Evolutionary conservation across 768 basidiomycete species (phyloP).

Genomic region (Mycena vulgaris): DNA sequence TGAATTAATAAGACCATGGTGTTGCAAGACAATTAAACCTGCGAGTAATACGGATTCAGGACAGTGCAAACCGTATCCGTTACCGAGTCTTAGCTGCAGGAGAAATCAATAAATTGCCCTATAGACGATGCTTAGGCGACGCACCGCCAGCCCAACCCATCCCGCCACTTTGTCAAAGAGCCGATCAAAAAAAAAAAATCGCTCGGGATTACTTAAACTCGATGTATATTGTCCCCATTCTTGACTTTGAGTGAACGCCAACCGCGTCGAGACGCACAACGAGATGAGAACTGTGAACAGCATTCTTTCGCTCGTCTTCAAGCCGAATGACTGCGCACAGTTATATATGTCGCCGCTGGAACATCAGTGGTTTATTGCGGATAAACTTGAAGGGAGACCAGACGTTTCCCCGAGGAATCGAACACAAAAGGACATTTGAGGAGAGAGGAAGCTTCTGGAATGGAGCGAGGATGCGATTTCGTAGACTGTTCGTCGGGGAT

Average conservation of each 20-base stretch:
- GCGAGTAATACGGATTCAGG: not conserved
- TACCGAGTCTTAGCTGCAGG: constrained; percentile 1
- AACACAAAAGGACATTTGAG: too few relatives aligned
- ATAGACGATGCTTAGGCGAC: not conserved
- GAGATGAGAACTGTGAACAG: not conserved
- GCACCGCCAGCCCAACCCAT: constrained; percentile 6
- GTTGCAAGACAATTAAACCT: not conserved
- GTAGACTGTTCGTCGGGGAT: too few relatives aligned
- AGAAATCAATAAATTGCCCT: not conserved
- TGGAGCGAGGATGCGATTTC: too few relatives aligned
- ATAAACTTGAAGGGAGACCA: too few relatives aligned
- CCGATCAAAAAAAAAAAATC: too few relatives aligned
- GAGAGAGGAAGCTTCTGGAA: too few relatives aligned
- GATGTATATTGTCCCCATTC: not conserved
- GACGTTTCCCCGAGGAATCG: too few relatives aligned
- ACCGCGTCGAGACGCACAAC: not conserved
- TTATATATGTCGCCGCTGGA: too few relatives aligned
- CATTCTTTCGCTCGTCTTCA: too few relatives aligned
- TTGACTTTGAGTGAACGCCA: not conserved
- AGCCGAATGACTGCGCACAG: too few relatives aligned
- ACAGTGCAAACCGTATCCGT: not conserved
- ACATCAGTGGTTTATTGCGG: too few relatives aligned
- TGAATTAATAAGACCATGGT: not conserved
- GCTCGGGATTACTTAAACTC: too few relatives aligned
- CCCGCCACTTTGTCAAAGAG: not conserved